These are phyloP conservation scores for Aureobasidium uvarum DNA, from an alignment of 2,329 filamentous ascomycete genomes.

Conservation along the genomic window DNA sequence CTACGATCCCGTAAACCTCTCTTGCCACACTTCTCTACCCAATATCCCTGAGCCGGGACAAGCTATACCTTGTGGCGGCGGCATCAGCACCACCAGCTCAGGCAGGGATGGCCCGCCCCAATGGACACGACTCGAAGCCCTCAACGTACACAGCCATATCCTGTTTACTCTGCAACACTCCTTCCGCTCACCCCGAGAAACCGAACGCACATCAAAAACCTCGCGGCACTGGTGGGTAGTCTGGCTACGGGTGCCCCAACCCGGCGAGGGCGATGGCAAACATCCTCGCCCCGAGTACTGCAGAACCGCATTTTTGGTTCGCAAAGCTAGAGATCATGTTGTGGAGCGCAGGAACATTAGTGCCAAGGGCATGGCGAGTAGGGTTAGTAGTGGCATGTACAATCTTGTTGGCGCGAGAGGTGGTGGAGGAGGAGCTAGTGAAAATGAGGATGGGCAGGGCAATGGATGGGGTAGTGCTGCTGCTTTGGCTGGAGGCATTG, in stretches of 20 bases:
- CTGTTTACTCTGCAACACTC: constrained; percentile 57
- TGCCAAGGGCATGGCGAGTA: constrained; percentile 35
- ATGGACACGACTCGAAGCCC: constrained; percentile 58
- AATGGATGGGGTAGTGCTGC: constrained; percentile 55
- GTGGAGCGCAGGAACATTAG: constrained; percentile 29
- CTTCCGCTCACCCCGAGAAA: constrained; percentile 47
- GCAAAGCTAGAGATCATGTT: constrained; percentile 41
- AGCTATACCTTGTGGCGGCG: constrained; percentile 41
- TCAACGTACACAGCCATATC: constrained; percentile 62
- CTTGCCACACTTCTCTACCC: constrained; percentile 61
- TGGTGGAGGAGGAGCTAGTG: background rate
- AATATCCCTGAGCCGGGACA: constrained; percentile 59
- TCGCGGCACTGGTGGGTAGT: constrained; percentile 66
- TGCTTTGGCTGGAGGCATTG: constrained; percentile 68
- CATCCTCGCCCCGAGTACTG: constrained; percentile 30
- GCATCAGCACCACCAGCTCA: constrained; percentile 29
- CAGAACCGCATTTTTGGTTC: constrained; percentile 46
- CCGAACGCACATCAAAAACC: constrained; percentile 63
- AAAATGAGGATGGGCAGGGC: no score
- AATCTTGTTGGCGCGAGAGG: constrained; percentile 33
- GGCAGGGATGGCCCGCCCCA: constrained; percentile 32
- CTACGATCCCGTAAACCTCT: constrained; percentile 58
- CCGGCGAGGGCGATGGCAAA: constrained; percentile 7
- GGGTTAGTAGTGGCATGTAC: constrained; percentile 27
- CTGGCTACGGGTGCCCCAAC: constrained; percentile 56